A percentile compares a stretch with the other conserved stretches of the same genome.
Evolutionary conservation across 768 basidiomycete species (phyloP).

Genomic region (Pholiota molesta): DNA sequence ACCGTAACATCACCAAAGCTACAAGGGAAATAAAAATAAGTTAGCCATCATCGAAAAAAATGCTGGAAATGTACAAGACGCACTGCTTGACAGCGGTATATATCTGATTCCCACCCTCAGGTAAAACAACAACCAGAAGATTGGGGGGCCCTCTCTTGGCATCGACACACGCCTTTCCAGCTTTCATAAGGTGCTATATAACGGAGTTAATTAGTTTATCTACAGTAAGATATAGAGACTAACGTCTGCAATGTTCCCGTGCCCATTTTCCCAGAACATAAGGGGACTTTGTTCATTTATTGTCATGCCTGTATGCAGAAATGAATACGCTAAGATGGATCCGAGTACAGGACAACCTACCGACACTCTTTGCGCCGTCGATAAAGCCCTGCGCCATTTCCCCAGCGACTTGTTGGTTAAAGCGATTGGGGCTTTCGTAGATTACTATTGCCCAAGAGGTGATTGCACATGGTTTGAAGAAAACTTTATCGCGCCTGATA

Average conservation of each 20-base stretch:
- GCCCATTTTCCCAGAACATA: constrained; percentile 59
- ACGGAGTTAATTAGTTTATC: constrained; percentile 32
- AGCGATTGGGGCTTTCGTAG: constrained; percentile 62
- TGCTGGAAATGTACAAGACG: constrained; percentile 29
- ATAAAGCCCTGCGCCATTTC: constrained; percentile 59
- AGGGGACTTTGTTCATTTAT: constrained; percentile 49
- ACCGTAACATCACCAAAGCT: constrained; percentile 66
- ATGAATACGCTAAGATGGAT: constrained; percentile 37
- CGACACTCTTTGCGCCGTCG: constrained; percentile 52
- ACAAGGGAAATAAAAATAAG: background rate
- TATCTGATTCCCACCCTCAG: constrained; percentile 72
- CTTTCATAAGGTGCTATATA: constrained; percentile 47
- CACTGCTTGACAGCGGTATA: constrained; percentile 83
- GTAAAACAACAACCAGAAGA: constrained; percentile 70
- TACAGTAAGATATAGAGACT: background rate
- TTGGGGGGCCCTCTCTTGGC: constrained; percentile 46
- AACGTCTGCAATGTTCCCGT: constrained; percentile 50
- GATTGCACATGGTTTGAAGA: constrained; percentile 57
- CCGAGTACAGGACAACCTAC: constrained; percentile 38
- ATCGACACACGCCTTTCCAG: constrained; percentile 49
- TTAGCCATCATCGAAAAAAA: background rate
- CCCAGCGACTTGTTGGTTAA: constrained; percentile 43
- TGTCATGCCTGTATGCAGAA: constrained; percentile 56
- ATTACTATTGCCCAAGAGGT: constrained; percentile 65
- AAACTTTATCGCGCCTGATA: constrained; percentile 68